Conservation (phyloP, 2,329 filamentous ascomycete genomes). For the Penicillium hesseltinei region DNA sequence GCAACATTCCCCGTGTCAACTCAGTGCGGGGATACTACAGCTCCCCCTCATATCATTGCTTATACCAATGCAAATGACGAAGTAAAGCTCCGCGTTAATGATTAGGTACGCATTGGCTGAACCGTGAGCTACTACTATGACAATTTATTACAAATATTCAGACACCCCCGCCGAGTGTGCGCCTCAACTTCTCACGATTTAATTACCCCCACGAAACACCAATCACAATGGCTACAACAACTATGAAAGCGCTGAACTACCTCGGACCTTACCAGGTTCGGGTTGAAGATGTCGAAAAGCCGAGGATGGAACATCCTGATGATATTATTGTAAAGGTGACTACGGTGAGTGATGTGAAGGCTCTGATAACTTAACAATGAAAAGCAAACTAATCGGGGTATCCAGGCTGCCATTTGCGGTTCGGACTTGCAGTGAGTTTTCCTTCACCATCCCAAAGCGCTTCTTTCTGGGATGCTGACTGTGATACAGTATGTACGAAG, state of each 20-base stretch:
- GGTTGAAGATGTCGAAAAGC: background rate
- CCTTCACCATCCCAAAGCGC: background rate
- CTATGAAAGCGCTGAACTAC: background rate
- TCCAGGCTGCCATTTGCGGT: background rate
- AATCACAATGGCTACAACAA: background rate
- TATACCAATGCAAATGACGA: background rate
- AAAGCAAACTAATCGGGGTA: background rate
- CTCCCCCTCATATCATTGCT: background rate
- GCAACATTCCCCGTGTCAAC: background rate
- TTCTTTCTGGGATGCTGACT: background rate
- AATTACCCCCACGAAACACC: background rate
- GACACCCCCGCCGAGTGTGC: background rate
- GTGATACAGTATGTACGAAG: background rate
- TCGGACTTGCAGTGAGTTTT: background rate
- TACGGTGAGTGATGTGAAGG: background rate
- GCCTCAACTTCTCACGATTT: background rate
- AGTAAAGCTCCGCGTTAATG: background rate
- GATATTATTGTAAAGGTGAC: background rate
- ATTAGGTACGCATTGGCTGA: background rate
- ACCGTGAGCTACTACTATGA: background rate
- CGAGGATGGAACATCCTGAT: background rate
- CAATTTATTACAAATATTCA: background rate
- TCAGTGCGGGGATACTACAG: background rate
- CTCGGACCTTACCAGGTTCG: background rate
- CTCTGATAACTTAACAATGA: background rate